phyloP scores from a whole-genome alignment of 176 grass and related monocot species.

The Rhynchospora breviuscula region DNA sequence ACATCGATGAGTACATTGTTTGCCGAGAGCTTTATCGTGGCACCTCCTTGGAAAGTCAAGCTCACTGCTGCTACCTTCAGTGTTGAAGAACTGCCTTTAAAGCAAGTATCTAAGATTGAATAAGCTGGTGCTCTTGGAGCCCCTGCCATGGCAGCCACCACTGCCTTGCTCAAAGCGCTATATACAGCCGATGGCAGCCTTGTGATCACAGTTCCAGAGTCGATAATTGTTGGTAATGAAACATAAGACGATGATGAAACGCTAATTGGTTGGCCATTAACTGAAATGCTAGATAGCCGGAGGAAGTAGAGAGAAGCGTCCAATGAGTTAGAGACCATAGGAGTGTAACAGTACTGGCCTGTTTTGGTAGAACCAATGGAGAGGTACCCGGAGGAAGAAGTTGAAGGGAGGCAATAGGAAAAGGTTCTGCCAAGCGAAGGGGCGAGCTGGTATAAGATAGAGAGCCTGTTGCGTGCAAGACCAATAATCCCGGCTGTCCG shows the following conservation, averaged over 20 bases:
- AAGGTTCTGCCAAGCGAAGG: conserved; percentile 57
- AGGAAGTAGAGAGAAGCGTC: conserved; percentile 86
- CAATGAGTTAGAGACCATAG: conserved; percentile 48
- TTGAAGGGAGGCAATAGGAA: conserved; percentile 78
- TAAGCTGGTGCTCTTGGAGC: conserved; percentile 27
- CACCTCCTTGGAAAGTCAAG: conserved; percentile 50
- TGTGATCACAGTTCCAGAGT: conserved; percentile 83
- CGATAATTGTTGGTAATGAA: conserved; percentile 56
- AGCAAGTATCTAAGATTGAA: conserved; percentile 76
- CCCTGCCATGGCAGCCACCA: conserved; percentile 34
- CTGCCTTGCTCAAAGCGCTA: conserved; percentile 52
- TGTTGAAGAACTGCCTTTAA: conserved; percentile 29
- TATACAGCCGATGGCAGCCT: conserved; percentile 56
- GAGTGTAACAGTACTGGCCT: conserved; percentile 62
- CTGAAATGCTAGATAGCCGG: conserved; percentile 49
- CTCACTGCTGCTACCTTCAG: conserved; percentile 39
- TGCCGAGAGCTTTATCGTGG: conserved; percentile 30
- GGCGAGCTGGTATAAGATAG: conserved; percentile 64
- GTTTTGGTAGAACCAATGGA: conserved; percentile 56
- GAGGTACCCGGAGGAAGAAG: conserved; percentile 51
- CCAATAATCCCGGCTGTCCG: conserved; percentile 72
- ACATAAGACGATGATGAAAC: conserved; percentile 48
- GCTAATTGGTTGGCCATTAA: conserved; percentile 26
- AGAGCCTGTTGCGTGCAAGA: conserved; percentile 70
- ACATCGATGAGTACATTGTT: conserved; percentile 55